Evolutionary conservation across 2,329 filamentous ascomycete genomes (phyloP), one percentile per base, ranked within the genome.

Genomic region (Hymenoscyphus scutula): DNA sequence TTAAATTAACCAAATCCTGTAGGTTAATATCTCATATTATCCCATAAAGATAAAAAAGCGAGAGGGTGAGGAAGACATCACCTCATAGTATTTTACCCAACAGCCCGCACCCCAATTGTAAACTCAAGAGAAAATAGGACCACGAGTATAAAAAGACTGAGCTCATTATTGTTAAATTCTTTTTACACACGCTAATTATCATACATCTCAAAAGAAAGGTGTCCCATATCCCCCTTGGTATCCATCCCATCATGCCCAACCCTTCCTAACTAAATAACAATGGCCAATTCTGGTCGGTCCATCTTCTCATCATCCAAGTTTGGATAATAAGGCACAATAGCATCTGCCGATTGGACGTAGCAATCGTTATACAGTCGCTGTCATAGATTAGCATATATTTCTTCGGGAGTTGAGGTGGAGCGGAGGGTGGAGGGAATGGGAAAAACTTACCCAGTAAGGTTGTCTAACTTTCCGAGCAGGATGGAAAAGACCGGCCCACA

Each of bases 401-500:
- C 19, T 51, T 51, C 19, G 10, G 19, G 4, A 58, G n/a, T 32
- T 53, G 17, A 15, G 13, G 10, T 10, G n/a, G 23, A 6, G n/a
- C n/a, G 11, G 53, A 53, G 32, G 27, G 27, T 29, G 6, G 6
- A 6, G 55, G 13, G 17, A 32, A n/a, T n/a, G n/a, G n/a, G n/a
- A 25, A 56, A 53, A 54, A 41, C 62, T 64, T 61, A 64, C 62
- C 94, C 95, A 99, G 79, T 98, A 99, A 23, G 96, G 95, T 67
- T 87, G 89, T 65, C 95, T 85, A 60, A 99, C 95, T 79, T 98
- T 98, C 66, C 95, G 85, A 2, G 95, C 95, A 0, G 95, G 94
- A 75, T 99, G 96, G 82, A 99, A 99, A 19, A 99, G 81, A 19
- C 95, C 95, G 0, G 95, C 94, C 93, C 93, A 98, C 64, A 98